Evolutionary conservation across 192 early-diverging fungal genomes (phyloP).

Genomic region (Oehlia diaphana): DNA sequence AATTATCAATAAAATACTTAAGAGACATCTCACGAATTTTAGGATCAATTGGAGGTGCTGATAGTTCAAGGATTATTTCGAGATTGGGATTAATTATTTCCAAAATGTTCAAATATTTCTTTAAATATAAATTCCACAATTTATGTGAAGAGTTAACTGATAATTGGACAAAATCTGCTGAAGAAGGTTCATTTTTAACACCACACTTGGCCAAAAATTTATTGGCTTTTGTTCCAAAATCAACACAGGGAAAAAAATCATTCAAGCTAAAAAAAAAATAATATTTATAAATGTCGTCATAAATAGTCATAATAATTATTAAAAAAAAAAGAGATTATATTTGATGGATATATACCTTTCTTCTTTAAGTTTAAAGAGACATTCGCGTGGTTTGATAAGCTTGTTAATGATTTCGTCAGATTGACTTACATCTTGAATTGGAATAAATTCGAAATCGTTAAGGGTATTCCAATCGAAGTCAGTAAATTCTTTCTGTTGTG

Average conservation of each 20-base stretch:
- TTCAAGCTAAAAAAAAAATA: conserved; percentile 40
- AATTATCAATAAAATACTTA: conserved; percentile 71
- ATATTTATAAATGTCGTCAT: too few species aligned
- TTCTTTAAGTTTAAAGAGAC: conserved; percentile 1
- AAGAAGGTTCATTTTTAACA: conserved; percentile 77
- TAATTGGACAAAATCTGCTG: conserved; percentile 65
- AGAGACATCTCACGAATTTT: conserved; percentile 55
- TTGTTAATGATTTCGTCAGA: not conserved
- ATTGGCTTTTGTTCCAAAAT: conserved; percentile 74
- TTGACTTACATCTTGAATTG: conserved; percentile 35
- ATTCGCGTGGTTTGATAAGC: not conserved
- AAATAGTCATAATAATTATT: not conserved
- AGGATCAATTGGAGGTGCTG: conserved; percentile 34
- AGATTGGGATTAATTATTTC: conserved; percentile 37
- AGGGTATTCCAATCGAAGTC: conserved; percentile 56
- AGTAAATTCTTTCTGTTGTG: conserved; percentile 59
- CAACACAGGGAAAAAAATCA: conserved; percentile 57
- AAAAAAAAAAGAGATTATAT: not conserved
- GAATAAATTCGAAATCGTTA: conserved; percentile 61
- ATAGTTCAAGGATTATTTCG: conserved; percentile 38
- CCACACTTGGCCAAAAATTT: conserved; percentile 81
- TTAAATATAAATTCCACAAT: conserved; percentile 64
- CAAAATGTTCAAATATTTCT: conserved; percentile 38
- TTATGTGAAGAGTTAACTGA: conserved; percentile 58
- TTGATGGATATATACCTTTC: conserved; percentile 1